A percentile compares a stretch with the other conserved stretches of the same genome.
Evolutionary conservation across 495 filamentous ascomycete species (phyloP).

Genomic region (Aspergillus coremiiformis): DNA sequence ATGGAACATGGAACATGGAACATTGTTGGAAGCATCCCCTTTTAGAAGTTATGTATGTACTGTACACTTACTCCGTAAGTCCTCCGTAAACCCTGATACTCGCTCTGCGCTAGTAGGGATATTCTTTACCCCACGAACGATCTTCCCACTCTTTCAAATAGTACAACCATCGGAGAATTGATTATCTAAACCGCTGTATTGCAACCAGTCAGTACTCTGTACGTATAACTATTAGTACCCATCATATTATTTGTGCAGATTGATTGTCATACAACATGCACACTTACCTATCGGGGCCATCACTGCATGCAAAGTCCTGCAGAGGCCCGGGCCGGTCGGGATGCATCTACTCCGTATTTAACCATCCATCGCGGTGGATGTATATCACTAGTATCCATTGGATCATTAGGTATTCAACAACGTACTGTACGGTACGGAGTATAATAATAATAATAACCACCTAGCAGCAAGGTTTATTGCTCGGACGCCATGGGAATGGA

Average conservation of each 20-base stretch:
- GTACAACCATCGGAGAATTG: constrained; percentile 6
- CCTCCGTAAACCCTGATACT: neutral
- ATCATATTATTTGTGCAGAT: constrained; percentile 3
- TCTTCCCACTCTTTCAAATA: neutral
- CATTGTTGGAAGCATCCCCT: neutral
- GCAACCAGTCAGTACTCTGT: neutral
- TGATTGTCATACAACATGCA: constrained; percentile 9
- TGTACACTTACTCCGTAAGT: too few relatives aligned
- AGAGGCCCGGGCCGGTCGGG: constrained; percentile 21
- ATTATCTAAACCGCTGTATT: constrained; percentile 3
- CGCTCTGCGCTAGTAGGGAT: constrained; percentile 9
- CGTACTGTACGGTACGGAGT: too few relatives aligned
- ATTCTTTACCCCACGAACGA: neutral
- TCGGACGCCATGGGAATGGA: neutral
- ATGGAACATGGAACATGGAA: neutral
- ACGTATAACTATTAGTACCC: neutral
- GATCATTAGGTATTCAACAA: too few relatives aligned
- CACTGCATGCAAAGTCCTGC: constrained; percentile 8
- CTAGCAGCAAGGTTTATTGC: neutral
- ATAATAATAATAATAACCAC: too few relatives aligned
- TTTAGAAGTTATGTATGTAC: neutral
- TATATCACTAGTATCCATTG: neutral
- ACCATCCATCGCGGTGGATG: constrained; percentile 1
- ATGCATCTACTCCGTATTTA: constrained; percentile 1
- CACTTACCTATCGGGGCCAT: constrained; percentile 1